Evolutionary conservation across 2,329 filamentous ascomycete genomes (phyloP).

Genomic region (Zymoseptoria pseudotritici): DNA sequence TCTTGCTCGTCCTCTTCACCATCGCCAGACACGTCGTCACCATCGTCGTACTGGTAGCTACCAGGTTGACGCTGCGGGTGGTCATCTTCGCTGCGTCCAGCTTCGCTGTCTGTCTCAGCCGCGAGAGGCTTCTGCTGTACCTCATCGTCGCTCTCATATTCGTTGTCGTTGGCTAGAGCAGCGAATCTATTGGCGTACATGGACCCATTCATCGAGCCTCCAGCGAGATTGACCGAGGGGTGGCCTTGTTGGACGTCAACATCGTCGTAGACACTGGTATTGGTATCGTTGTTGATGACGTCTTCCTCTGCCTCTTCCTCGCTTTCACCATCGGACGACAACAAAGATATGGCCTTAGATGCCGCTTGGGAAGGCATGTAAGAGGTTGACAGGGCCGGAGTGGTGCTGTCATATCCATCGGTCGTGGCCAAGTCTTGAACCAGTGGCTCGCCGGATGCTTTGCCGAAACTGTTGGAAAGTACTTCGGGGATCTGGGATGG

Average conservation of each 20-base stretch:
- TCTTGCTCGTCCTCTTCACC: constrained; percentile 6
- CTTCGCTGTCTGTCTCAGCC: constrained; percentile 5
- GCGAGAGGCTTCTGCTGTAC: neutral
- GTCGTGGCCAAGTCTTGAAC: neutral
- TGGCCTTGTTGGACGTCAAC: neutral
- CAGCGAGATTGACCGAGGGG: neutral
- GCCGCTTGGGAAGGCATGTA: constrained; percentile 14
- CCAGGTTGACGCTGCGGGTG: neutral
- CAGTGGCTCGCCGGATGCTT: neutral
- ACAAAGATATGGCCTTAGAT: constrained; percentile 14
- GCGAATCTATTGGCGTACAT: constrained; percentile 7
- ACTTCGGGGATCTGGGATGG: constrained; percentile 17
- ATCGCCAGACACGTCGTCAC: constrained; percentile 9
- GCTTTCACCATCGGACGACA: constrained; percentile 18
- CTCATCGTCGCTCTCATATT: constrained; percentile 1
- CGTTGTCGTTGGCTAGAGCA: constrained; percentile 5
- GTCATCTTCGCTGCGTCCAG: neutral
- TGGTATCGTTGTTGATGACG: neutral
- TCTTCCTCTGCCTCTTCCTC: neutral
- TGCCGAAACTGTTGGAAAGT: constrained; percentile 18
- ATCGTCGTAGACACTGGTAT: neutral
- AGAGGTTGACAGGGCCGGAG: constrained; percentile 9
- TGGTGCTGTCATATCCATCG: constrained; percentile 1
- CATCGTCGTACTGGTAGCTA: constrained; percentile 9
- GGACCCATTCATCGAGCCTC: neutral